These are phyloP conservation scores for Epithemia pelagica DNA, from an alignment of 108 stramenopile species.

Conservation along the genomic window DNA sequence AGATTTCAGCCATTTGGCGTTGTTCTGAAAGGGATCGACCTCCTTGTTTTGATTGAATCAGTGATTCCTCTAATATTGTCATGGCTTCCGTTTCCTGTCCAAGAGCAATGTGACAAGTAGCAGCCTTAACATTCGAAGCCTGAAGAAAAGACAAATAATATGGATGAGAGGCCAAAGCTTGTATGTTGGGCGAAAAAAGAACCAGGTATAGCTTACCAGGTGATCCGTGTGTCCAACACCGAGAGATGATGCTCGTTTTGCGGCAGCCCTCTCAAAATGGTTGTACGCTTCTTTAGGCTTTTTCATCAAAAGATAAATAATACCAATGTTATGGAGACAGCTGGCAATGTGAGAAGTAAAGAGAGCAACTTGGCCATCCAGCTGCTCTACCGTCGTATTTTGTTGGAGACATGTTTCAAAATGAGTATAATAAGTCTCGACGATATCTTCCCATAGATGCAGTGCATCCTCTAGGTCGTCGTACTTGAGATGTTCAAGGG, in stretches of 20 bases:
- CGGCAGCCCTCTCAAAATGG: constrained; percentile 26
- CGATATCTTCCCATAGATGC: constrained; percentile 36
- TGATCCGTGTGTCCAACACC: constrained; percentile 30
- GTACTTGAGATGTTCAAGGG: constrained; percentile 27
- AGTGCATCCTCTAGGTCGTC: constrained; percentile 40
- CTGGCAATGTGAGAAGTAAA: constrained; percentile 32
- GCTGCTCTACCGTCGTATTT: not conserved
- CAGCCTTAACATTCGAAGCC: constrained; percentile 28
- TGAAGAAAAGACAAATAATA: constrained; percentile 8
- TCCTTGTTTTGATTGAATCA: constrained; percentile 14
- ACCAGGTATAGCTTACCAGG: constrained; percentile 18
- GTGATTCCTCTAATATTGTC: constrained; percentile 20
- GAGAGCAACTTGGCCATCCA: constrained; percentile 4
- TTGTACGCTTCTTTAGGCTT: constrained; percentile 32
- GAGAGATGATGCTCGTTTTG: constrained; percentile 20
- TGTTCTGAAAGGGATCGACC: constrained; percentile 20
- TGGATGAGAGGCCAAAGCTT: not conserved
- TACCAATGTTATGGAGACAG: constrained; percentile 32
- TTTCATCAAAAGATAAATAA: constrained; percentile 31
- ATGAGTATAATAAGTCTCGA: constrained; percentile 28
- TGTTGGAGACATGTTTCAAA: constrained; percentile 14
- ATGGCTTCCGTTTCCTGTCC: constrained; percentile 28
- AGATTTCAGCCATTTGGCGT: constrained; percentile 34
- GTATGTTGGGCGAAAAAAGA: not conserved
- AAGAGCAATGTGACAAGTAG: constrained; percentile 36